Conservation (phyloP, 2,329 filamentous ascomycete genomes). For the Akanthomyces lecanii region DNA sequence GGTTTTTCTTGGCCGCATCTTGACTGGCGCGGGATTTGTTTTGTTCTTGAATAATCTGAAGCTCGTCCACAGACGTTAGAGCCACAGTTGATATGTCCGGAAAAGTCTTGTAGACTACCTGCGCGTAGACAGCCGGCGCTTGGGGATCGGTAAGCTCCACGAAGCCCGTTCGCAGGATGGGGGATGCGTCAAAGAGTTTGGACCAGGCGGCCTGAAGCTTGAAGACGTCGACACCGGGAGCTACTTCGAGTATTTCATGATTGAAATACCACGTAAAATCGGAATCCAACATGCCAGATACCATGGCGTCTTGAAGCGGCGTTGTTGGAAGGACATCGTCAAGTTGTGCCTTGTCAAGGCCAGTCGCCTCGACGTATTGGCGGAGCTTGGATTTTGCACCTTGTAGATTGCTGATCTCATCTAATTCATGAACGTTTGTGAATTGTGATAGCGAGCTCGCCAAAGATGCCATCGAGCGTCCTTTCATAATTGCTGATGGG, state of each 20-base stretch:
- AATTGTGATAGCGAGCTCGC: conserved; percentile 16
- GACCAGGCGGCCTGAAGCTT: conserved; percentile 59
- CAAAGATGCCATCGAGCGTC: conserved; percentile 63
- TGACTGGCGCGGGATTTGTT: conserved; percentile 24
- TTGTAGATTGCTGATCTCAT: background rate
- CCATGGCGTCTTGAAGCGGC: conserved; percentile 80
- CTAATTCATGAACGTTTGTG: background rate
- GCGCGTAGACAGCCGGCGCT: conserved; percentile 47
- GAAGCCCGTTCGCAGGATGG: conserved; percentile 75
- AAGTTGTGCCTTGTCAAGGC: conserved; percentile 28
- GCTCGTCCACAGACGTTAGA: conserved; percentile 29
- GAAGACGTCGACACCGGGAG: conserved; percentile 47
- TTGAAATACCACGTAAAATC: conserved; percentile 78
- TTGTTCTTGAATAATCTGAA: conserved; percentile 27
- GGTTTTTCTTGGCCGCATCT: conserved; percentile 32
- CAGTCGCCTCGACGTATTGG: background rate
- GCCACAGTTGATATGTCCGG: conserved; percentile 22
- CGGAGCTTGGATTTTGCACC: background rate
- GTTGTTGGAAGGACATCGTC: conserved; percentile 69
- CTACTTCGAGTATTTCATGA: conserved; percentile 68
- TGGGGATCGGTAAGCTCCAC: conserved; percentile 58
- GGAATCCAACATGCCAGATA: conserved; percentile 75
- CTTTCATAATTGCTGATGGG: conserved; percentile 73
- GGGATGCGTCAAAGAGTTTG: conserved; percentile 53
- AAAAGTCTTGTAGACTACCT: conserved; percentile 37